Conservation (phyloP, 257 asterid genomes). For the Salvia splendens region DNA sequence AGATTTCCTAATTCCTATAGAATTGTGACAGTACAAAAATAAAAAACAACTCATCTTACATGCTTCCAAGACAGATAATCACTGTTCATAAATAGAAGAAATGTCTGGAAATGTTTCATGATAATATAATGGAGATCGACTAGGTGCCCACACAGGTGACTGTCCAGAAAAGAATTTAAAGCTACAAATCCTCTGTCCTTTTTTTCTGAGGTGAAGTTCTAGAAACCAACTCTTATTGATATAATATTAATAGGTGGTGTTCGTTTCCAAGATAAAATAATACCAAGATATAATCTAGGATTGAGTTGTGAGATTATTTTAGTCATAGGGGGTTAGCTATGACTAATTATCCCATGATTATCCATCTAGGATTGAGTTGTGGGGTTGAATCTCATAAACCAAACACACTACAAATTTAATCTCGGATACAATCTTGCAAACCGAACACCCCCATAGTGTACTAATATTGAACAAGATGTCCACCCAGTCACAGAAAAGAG, state of each 20-base stretch:
- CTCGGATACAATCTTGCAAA: too few species aligned
- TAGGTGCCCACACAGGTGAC: background rate
- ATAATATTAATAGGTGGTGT: background rate
- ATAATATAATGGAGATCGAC: conserved; percentile 2
- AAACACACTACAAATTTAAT: too few species aligned
- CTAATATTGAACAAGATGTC: background rate
- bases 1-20: background rate
- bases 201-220: too few species aligned
- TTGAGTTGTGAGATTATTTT: too few species aligned
- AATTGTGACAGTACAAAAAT: background rate
- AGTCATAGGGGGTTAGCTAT: too few species aligned
- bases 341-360: too few species aligned
- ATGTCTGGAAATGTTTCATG: too few species aligned
- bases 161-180: background rate
- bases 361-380: too few species aligned
- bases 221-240: background rate
- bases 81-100: background rate
- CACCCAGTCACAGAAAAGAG: conserved; percentile 4
- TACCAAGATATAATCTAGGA: too few species aligned
- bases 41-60: background rate
- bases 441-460: too few species aligned
- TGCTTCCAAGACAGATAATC: background rate
- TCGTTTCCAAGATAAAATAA: too few species aligned
- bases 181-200: background rate
- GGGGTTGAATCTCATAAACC: too few species aligned